Evolutionary conservation across 257 asterid genomes (phyloP).

Genomic region (Solanum tarapatanum): DNA sequence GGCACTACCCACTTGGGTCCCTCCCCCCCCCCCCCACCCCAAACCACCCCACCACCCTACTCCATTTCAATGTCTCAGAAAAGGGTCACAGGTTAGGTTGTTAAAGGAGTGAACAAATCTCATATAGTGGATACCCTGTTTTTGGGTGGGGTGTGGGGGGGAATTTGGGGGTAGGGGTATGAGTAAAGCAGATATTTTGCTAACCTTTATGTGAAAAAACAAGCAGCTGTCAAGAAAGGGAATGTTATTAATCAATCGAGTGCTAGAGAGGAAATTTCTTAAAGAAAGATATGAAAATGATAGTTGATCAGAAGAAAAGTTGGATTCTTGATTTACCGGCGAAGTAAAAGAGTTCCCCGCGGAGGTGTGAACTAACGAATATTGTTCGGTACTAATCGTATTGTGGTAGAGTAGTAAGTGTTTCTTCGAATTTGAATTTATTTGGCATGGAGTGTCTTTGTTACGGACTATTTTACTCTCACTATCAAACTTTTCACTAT

Average conservation of each 20-base stretch:
- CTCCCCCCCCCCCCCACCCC: neutral
- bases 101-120: neutral
- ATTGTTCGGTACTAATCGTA: no score
- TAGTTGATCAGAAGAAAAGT: neutral
- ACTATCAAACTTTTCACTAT: no score
- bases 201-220: neutral
- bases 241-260: neutral
- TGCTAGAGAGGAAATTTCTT: neutral
- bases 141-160: neutral
- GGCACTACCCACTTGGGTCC: neutral
- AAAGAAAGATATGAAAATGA: neutral
- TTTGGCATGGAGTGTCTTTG: no score
- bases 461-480: fast-evolving
- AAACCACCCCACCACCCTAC: neutral
- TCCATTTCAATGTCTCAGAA: neutral
- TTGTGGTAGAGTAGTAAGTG: neutral
- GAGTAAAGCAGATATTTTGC: neutral
- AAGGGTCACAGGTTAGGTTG: neutral
- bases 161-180: neutral
- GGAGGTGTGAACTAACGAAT: neutral
- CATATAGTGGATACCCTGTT: neutral
- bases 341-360: neutral
- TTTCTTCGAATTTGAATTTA: no score
- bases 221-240: neutral
- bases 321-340: neutral